Base-by-base conservation (phyloP, 495 filamentous ascomycete genomes). In the Xylaria cubensis region DNA sequence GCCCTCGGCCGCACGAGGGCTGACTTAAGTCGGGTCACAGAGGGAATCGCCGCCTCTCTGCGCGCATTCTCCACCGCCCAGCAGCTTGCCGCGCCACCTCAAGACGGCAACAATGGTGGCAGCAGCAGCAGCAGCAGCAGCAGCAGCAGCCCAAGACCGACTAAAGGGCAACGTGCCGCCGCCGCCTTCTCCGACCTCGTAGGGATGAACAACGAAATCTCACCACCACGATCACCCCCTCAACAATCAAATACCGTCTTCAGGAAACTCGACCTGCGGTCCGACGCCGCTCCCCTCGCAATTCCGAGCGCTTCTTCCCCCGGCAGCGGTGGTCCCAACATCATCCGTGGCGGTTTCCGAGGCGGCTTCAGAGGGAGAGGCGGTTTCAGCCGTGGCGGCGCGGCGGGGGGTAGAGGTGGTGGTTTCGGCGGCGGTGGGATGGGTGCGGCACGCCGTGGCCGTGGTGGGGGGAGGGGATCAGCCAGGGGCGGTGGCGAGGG, bases 31-130 rank as follows among this genome's bases (percentile, higher is more conserved):
- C 78, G 77, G 64, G 81, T 82, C 53, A 64, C 79, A 29, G 82
- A 85, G 65, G 82, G 83, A 39, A 84, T 84, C 76, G 75, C 80
- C 7, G 76, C 78, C 19, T 81, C 81, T 21, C 76, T 85, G 51
- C 79, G 83, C 24, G 77, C 80, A 42, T 85, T 85, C 75, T 82
- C 79, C 46, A 67, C 80, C 65, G 76, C 78, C 42, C 73, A 77
- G 21, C 69, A 67, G 4, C 79, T 74, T 46, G 24, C 65, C 72
- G 75, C 71, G 17, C 70, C 67, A 4, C 56, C 26, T 2, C 21
- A 59, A 42, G 65, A 78, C 68, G 29, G 19, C 39, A 51, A 66
- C 46, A 53, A 74, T 58, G 19, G 34, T n/a, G n/a, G n/a, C n/a
- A 29, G 26, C 26, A 29, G 26, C 26, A 29, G 42, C 17, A 55